Evolutionary conservation across 345 rosid genomes (phyloP).

Genomic region (Populus pruinosa): DNA sequence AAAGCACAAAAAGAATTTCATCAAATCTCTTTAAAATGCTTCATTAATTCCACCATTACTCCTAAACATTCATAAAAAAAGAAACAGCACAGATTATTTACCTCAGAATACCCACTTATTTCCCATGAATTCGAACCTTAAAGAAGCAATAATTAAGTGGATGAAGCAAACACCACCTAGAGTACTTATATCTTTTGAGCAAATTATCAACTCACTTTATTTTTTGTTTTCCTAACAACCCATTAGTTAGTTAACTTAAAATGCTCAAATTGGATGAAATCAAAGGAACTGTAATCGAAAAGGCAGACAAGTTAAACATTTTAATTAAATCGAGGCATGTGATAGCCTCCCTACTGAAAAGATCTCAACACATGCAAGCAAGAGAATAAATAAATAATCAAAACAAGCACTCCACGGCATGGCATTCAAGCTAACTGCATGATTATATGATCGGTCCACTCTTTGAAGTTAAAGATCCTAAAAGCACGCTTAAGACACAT

Average conservation of each 20-base stretch:
- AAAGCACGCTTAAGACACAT: constrained; percentile 55
- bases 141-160: neutral
- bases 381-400: neutral
- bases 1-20: neutral
- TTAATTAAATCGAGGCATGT: constrained; percentile 16
- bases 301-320: constrained; percentile 6
- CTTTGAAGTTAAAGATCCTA: constrained; percentile 54
- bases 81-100: too few species aligned
- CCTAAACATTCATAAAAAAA: neutral
- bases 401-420: neutral
- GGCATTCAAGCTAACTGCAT: neutral
- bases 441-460: neutral
- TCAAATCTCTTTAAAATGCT: neutral
- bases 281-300: neutral
- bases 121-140: neutral
- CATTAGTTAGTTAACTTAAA: neutral
- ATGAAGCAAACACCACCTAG: neutral
- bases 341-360: constrained; percentile 16
- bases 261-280: neutral
- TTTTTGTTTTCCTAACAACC: neutral
- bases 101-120: neutral
- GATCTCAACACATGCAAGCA: constrained; percentile 8
- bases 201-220: neutral
- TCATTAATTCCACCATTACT: neutral
- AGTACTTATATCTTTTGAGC: neutral